These are phyloP conservation scores for Naganishia albida DNA, from an alignment of 1,284 basidiomycete species.

Conservation along the genomic window DNA sequence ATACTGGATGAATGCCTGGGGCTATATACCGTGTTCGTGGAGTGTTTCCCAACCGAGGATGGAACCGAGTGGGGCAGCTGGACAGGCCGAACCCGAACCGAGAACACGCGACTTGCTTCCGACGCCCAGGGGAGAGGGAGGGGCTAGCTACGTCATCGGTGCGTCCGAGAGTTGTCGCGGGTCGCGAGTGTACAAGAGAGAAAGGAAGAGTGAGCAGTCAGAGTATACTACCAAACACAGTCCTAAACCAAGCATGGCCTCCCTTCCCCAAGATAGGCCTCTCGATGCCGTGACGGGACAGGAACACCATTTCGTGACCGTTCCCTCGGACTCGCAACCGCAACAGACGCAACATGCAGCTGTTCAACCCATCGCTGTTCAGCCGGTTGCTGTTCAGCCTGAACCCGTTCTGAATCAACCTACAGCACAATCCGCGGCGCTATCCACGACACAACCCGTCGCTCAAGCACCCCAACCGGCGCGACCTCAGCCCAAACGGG, in stretches of 20 bases:
- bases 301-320: slow-evolving; percentile 2
- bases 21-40: neutral
- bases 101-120: no score
- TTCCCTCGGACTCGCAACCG: neutral
- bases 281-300: slow-evolving; percentile 17
- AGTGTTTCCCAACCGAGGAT: neutral
- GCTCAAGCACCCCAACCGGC: neutral
- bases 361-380: neutral
- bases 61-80: neutral
- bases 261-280: neutral
- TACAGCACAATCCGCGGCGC: no score
- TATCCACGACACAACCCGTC: no score
- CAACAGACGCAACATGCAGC: neutral
- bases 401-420: neutral
- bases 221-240: no score
- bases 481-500: slow-evolving; percentile 2
- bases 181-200: no score
- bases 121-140: no score
- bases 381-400: neutral
- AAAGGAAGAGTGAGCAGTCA: no score
- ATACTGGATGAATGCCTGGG: neutral
- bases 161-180: no score
- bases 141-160: no score
- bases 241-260: no score
- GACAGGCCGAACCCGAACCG: neutral